These are phyloP conservation scores for Annulohypoxylon moriforme DNA, from an alignment of 495 filamentous ascomycete genomes.

Conservation along the genomic window DNA sequence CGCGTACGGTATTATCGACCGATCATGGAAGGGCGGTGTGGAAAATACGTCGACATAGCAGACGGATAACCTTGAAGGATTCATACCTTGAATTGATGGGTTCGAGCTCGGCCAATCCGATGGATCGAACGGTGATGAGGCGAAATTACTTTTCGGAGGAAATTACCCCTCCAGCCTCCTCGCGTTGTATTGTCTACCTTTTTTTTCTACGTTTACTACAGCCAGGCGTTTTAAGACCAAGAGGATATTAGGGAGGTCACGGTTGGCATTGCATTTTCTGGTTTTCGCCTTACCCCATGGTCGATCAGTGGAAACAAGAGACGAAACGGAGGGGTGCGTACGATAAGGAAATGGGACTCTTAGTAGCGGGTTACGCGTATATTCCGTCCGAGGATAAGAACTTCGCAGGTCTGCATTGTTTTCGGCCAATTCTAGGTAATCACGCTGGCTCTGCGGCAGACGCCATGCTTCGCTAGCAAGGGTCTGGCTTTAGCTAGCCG, in stretches of 20 bases:
- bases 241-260: conserved; percentile 40
- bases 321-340: conserved; percentile 5
- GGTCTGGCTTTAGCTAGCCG: not conserved
- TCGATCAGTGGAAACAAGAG: not conserved
- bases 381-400: not conserved
- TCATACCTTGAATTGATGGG: not conserved
- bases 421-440: not conserved
- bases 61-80: not conserved
- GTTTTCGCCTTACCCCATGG: conserved; percentile 10
- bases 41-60: conserved; percentile 27
- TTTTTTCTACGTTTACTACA: conserved; percentile 42
- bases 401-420: not conserved
- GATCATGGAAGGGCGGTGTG: conserved; percentile 40
- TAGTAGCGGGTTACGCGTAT: not conserved
- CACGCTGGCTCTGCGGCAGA: not conserved
- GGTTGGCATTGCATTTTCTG: conserved; percentile 40
- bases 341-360: not conserved
- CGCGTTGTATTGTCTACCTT: conserved; percentile 41
- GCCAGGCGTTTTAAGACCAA: conserved; percentile 47
- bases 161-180: conserved; percentile 12
- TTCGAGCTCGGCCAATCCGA: not conserved
- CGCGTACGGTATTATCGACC: conserved; percentile 65
- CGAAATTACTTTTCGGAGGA: not conserved
- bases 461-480: not conserved
- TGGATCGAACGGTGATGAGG: conserved; percentile 1